Evolutionary conservation across 495 filamentous ascomycete species (phyloP).

Genomic region (Penicillium angulare): DNA sequence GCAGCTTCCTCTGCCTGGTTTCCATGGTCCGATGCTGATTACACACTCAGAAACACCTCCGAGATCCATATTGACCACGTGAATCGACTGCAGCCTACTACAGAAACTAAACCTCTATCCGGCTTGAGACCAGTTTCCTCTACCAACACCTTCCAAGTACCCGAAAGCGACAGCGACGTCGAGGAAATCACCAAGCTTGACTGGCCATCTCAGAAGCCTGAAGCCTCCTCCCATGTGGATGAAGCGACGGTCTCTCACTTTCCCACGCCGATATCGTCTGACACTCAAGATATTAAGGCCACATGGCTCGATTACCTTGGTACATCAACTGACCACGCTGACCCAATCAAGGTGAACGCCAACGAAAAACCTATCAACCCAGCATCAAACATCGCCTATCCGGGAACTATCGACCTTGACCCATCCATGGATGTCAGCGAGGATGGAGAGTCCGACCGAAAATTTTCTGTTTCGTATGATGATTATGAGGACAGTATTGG

Average conservation of each 20-base stretch:
- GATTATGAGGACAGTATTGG: neutral
- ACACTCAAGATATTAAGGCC: neutral
- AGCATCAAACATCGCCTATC: too few species aligned
- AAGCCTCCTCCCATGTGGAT: neutral
- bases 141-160: slow-evolving; percentile 45
- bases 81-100: neutral
- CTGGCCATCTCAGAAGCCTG: neutral
- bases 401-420: too few species aligned
- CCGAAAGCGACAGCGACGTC: slow-evolving; percentile 42
- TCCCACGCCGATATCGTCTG: neutral
- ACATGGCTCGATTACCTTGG: too few species aligned
- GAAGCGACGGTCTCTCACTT: neutral
- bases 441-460: neutral
- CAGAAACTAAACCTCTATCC: neutral
- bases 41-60: neutral
- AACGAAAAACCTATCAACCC: too few species aligned
- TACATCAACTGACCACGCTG: too few species aligned
- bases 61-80: neutral
- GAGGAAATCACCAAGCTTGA: slow-evolving; percentile 9
- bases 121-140: slow-evolving; percentile 7
- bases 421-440: neutral
- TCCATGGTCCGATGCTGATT: neutral
- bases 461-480: neutral
- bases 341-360: neutral
- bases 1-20: slow-evolving; percentile 3